A percentile compares a stretch with the other conserved stretches of the same genome.
Conservation (phyloP, 306 rosid genomes). For the Alnus rubra region DNA sequence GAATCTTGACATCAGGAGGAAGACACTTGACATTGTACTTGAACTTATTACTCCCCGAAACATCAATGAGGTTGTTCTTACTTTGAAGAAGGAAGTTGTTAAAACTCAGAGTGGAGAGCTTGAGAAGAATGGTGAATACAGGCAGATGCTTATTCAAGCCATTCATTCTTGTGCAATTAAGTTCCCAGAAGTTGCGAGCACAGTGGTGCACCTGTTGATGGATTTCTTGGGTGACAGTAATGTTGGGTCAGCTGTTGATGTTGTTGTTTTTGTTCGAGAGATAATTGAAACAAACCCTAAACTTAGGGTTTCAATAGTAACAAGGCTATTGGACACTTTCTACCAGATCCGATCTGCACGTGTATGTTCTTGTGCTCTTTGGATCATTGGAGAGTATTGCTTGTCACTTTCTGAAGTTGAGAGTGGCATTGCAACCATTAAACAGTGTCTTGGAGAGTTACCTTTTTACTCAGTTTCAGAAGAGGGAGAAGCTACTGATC, state of each 20-base stretch:
- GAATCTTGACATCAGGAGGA: conserved; percentile 78
- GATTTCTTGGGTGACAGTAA: conserved; percentile 94
- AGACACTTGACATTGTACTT: conserved; percentile 87
- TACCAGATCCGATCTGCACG: conserved; percentile 89
- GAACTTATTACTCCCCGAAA: conserved; percentile 82
- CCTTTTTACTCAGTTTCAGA: conserved; percentile 79
- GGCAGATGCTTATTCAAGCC: conserved; percentile 96
- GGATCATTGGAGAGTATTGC: conserved; percentile 96
- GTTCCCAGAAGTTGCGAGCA: conserved; percentile 97
- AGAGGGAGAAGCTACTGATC: conserved; percentile 76
- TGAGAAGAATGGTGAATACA: conserved; percentile 94
- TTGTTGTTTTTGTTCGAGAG: conserved; percentile 90
- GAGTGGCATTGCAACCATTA: conserved; percentile 75
- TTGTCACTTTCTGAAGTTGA: conserved; percentile 92
- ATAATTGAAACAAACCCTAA: conserved; percentile 93
- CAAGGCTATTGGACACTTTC: conserved; percentile 87
- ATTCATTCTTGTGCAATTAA: conserved; percentile 95
- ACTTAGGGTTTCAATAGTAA: conserved; percentile 81
- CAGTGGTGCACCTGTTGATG: conserved; percentile 95
- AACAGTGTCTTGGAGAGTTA: conserved; percentile 92
- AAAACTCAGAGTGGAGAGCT: conserved; percentile 93
- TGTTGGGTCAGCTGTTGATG: conserved; percentile 90
- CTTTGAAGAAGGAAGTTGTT: conserved; percentile 90
- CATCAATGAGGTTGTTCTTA: conserved; percentile 88
- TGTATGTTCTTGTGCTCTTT: conserved; percentile 89